Conservation (phyloP, 495 filamentous ascomycete genomes). For the Xylaria cubensis region DNA sequence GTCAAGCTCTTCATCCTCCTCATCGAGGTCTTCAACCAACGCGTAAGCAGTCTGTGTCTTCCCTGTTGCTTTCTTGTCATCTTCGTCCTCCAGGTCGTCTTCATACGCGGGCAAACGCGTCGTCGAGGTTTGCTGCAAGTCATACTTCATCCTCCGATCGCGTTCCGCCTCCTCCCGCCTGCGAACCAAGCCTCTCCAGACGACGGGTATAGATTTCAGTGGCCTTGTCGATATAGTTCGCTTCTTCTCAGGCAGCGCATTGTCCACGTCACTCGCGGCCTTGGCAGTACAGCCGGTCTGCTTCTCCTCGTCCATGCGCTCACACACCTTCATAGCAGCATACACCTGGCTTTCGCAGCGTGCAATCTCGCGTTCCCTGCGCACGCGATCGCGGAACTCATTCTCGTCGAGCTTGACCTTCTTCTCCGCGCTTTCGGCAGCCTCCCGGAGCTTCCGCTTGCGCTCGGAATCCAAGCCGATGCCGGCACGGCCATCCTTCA, state of each 20-base stretch:
- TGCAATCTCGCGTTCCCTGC: slow-evolving; percentile 73
- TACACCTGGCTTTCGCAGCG: slow-evolving; percentile 69
- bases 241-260: slow-evolving; percentile 42
- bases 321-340: slow-evolving; percentile 83
- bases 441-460: slow-evolving; percentile 80
- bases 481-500: slow-evolving; percentile 84
- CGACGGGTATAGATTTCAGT: slow-evolving; percentile 70
- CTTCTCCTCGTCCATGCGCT: slow-evolving; percentile 67
- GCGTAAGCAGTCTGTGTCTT: slow-evolving; percentile 47
- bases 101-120: slow-evolving; percentile 55
- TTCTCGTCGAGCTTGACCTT: slow-evolving; percentile 70
- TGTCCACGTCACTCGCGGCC: background rate
- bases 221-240: slow-evolving; percentile 53
- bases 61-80: slow-evolving; percentile 56
- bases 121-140: slow-evolving; percentile 68
- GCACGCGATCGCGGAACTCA: slow-evolving; percentile 77
- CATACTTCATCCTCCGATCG: slow-evolving; percentile 68
- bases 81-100: slow-evolving; percentile 59
- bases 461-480: slow-evolving; percentile 84
- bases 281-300: slow-evolving; percentile 16
- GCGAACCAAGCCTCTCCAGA: slow-evolving; percentile 78
- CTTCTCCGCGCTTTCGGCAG: slow-evolving; percentile 61
- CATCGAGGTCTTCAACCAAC: slow-evolving; percentile 74
- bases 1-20: slow-evolving; percentile 86
- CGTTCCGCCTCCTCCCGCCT: slow-evolving; percentile 73